Base-by-base conservation (phyloP, 164 flowering plant genomes). In the Chloranthus sessilifolius region DNA sequence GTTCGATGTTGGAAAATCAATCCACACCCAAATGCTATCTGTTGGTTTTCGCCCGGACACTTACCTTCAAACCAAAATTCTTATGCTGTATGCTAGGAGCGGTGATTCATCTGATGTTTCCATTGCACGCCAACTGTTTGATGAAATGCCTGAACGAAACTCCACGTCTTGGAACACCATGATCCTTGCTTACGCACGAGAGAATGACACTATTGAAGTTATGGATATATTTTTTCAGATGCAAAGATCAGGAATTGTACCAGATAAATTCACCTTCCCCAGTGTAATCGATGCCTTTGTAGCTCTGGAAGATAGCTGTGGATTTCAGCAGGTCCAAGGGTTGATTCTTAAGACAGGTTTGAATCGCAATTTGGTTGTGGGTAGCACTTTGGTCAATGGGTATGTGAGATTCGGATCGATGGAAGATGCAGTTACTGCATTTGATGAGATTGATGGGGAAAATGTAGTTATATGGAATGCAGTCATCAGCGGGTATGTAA, bases 81-180 rank as follows among this genome's bases (percentile, higher is more conserved):
- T 44, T 16, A 35, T 55, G 49, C 50, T 44, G n/a, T 35, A 55
- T 9, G 42, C 26, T 0, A 44, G 50, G 14, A 12, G 30, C 5
- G 49, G 59, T 7, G 23, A 25, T 24, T 35, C 20, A 9, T 11
- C 21, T 1, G 47, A 44, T 43, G 6, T 44, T n/a, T 1, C 17
- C 15, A 4, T 6, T 7, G 59, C 49, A 5, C 22, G 59, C 30
- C 27, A 35, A 12, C 19, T 55, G 50, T 44, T 43, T 35, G 50
- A 41, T 4, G 29, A 53, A 29, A 53, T 53, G 48, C 15, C 19
- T 22, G 30, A 53, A 4, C 15, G 29, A 6, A 44, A 44, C 50
- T 31, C 50, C 14, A 44, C 59, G 4, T 31, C 59, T 33, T 55
- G 59, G 59, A 55, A 55, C 27, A 44, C 59, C 21, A 55, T 55